Conservation (phyloP, 2,329 filamentous ascomycete genomes). For the Nemania sp. region DNA sequence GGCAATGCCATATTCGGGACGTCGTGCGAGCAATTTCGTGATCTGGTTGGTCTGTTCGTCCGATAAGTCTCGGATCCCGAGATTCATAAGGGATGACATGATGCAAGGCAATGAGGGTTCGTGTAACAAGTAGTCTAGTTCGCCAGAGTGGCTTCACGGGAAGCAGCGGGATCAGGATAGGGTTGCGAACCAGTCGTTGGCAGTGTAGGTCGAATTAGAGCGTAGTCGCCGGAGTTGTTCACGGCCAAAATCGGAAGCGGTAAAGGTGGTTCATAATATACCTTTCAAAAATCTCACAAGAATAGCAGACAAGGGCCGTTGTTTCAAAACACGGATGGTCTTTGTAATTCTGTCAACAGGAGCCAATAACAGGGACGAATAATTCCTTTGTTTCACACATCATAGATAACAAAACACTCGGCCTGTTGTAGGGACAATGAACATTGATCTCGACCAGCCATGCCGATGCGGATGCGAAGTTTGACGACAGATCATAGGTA, state of each 20-base stretch:
- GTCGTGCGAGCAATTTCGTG: slow-evolving; percentile 45
- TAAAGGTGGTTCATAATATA: slow-evolving; percentile 12
- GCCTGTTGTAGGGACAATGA: slow-evolving; percentile 23
- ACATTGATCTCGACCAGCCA: slow-evolving; percentile 28
- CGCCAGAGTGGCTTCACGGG: slow-evolving; percentile 6
- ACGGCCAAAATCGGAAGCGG: not conserved
- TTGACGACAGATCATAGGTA: no score
- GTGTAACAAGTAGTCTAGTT: not conserved
- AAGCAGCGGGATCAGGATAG: slow-evolving; percentile 4
- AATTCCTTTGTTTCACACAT: slow-evolving; percentile 21
- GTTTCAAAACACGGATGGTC: slow-evolving; percentile 18
- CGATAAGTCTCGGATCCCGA: slow-evolving; percentile 36
- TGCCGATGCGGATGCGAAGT: not conserved
- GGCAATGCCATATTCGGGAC: slow-evolving; percentile 39
- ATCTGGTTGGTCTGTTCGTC: slow-evolving; percentile 40
- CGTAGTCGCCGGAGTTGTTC: no score
- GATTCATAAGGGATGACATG: slow-evolving; percentile 35
- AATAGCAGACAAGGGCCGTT: slow-evolving; percentile 22
- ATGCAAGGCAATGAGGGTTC: not conserved
- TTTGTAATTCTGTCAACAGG: slow-evolving; percentile 10
- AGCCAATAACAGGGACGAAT: not conserved
- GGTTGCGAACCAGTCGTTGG: slow-evolving; percentile 17
- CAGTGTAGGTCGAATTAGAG: not conserved
- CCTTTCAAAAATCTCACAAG: not conserved
- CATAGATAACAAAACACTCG: not conserved